Evolutionary conservation across 73 alveolate species (phyloP), one percentile per base, ranked within the genome.

Genomic region (Symbiodinium pilosum): DNA sequence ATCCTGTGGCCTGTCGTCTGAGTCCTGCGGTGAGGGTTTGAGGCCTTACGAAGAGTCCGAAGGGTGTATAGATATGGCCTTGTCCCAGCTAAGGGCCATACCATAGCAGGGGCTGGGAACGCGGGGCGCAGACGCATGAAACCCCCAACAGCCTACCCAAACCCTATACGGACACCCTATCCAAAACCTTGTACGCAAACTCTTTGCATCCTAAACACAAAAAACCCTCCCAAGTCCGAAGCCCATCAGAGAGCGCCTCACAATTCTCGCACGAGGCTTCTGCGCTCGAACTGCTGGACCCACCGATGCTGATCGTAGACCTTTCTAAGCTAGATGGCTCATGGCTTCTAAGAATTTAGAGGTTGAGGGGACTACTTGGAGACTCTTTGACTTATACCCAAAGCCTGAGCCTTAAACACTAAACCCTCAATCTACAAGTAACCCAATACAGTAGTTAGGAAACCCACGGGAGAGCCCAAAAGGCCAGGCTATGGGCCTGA

Each of bases 211-310:
- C 73, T 56, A 56, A 59, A 4, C 77, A n/a, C 77, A 24, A 59
- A 59, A 59, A 59, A 24, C 38, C 77, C 32, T 47, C 6, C 59
- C 6, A 47, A 47, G 59, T 14, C 59, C 59, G 59, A 47, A 14
- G 6, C 14, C 14, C 59, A 6, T 14, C 59, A 47, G n/a, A n/a
- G 34, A 24, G 7, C 77, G 21, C 77, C 77, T 64, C 77, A 14
- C 77, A 64, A 30, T 64, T 64, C 77, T 64, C 77, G 77, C 77
- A 64, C 38, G 77, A 64, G 32, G 77, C 77, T 64, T 64, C 77
- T 21, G 77, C 77, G 30, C 38, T n/a, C n/a, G n/a, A n/a, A n/a
- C 71, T 64, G 1, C 38, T 21, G 38, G 38, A 32, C 38, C 77
- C 77, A 14, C 77, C 77, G 77, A 64, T 64, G 77, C 77, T 64